Evolutionary conservation across 2,329 filamentous ascomycete genomes (phyloP).

Genomic region (Calonectria crousiana): DNA sequence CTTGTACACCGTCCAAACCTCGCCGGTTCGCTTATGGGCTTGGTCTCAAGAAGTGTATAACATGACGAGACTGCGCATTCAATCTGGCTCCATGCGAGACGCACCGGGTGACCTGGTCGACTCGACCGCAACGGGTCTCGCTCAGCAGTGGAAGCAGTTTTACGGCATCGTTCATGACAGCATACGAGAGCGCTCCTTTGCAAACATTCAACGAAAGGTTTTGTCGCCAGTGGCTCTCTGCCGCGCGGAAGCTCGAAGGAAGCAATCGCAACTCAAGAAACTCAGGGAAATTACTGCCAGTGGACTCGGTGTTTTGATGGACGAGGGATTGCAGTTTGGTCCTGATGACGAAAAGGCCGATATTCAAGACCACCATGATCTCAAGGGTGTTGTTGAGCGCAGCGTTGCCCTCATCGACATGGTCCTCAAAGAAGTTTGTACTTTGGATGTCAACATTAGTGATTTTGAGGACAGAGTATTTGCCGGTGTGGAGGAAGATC

Average conservation of each 20-base stretch:
- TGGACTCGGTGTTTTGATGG: slow-evolving; percentile 87
- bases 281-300: slow-evolving; percentile 86
- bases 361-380: slow-evolving; percentile 62
- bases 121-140: slow-evolving; percentile 54
- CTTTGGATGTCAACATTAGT: slow-evolving; percentile 70
- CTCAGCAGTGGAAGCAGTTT: slow-evolving; percentile 74
- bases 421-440: slow-evolving; percentile 79
- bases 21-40: slow-evolving; percentile 79
- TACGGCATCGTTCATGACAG: slow-evolving; percentile 84
- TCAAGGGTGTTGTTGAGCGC: slow-evolving; percentile 81
- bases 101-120: slow-evolving; percentile 50
- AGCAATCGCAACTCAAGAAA: slow-evolving; percentile 77
- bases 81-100: slow-evolving; percentile 45
- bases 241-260: slow-evolving; percentile 79
- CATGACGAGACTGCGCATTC: slow-evolving; percentile 66
- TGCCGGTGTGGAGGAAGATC: slow-evolving; percentile 71
- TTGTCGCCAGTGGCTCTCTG: slow-evolving; percentile 83
- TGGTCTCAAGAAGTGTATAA: slow-evolving; percentile 78
- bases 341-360: slow-evolving; percentile 70
- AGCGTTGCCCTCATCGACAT: slow-evolving; percentile 90
- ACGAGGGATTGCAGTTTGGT: slow-evolving; percentile 82
- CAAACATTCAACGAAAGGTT: slow-evolving; percentile 77
- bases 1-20: slow-evolving; percentile 88
- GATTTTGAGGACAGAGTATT: slow-evolving; percentile 77
- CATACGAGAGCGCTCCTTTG: slow-evolving; percentile 78